Conservation (phyloP, 2,329 filamentous ascomycete species). For the Stylonectria norvegica region DNA sequence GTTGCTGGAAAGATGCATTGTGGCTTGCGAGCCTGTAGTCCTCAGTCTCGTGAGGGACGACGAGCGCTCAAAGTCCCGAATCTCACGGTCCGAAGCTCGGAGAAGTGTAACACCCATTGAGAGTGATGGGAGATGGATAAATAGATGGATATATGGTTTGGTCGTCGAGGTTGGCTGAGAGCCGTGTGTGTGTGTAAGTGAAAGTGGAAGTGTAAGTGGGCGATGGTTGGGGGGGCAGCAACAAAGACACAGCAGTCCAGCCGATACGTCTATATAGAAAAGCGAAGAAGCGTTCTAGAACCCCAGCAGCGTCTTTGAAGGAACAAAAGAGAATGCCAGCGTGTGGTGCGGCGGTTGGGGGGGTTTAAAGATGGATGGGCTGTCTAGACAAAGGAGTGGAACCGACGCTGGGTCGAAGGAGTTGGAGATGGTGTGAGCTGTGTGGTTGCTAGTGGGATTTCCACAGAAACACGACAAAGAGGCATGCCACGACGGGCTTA, state of each 20-base stretch:
- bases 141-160: constrained; percentile 6
- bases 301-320: not conserved
- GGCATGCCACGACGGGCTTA: no score
- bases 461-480: no score
- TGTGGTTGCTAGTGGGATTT: no score
- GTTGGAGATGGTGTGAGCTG: no score
- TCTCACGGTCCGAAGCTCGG: constrained; percentile 17
- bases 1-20: constrained; percentile 39
- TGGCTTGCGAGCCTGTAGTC: constrained; percentile 14
- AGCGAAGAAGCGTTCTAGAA: no score
- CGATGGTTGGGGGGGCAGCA: not conserved
- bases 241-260: not conserved
- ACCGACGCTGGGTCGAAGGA: constrained; percentile 1
- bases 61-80: constrained; percentile 10
- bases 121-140: constrained; percentile 4
- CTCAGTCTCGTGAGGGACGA: constrained; percentile 13
- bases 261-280: no score
- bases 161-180: no score
- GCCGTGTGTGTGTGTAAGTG: no score
- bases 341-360: constrained; percentile 1
- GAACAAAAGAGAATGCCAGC: not conserved
- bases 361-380: constrained; percentile 2
- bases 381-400: constrained; percentile 16
- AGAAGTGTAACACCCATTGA: constrained; percentile 12
- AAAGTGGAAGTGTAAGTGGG: not conserved